Base-by-base conservation (phyloP, 176 grass and related monocot species). In the Oryza punctata region DNA sequence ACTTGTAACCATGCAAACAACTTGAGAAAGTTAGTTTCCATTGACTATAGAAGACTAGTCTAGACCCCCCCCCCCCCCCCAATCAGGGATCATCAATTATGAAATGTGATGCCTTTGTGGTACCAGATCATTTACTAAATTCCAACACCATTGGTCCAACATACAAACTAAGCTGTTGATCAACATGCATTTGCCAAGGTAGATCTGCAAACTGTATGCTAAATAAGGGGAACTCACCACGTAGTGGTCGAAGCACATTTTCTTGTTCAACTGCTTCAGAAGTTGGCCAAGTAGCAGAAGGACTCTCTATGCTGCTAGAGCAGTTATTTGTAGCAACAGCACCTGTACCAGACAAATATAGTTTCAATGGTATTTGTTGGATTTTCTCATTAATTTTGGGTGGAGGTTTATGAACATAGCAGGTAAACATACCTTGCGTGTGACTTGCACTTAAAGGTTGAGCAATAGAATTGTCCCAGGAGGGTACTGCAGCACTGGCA, bases 201-300 rank as follows among this genome's bases (percentile, higher is more conserved):
- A 47, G 27, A 74, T 65, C 67, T 33, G 27, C 57, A 59, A 9
- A 61, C 16, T 65, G 28, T 37, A 67, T 46, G 38, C 30, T 71
- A 32, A 19, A 64, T 52, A 85, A 25, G 29, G 26, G 65, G 24
- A 69, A 76, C 85, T 92, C 67, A 96, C 97, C 90, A 66, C 35
- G 78, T 52, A 90, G 77, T 60, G 80, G 66, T 70, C 73, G 84
- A 80, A 81, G 80, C 59, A 69, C 19, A 78, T 94, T 96, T 74
- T 99, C 91, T 84, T 91, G 90, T 67, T 94, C 93, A 76, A 89
- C 77, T 40, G 77, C 83, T 85, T 96, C 89, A 76, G 87, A 96
- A 81, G 79, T 61, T 76, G 77, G 82, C 82, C 82, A 84, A 19
- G 67, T 83, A 63, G 68, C 64, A 33, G 87, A 85, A 50, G 81